phyloP scores from a whole-genome alignment of 768 basidiomycete species.

The Hypholoma fasciculare region DNA sequence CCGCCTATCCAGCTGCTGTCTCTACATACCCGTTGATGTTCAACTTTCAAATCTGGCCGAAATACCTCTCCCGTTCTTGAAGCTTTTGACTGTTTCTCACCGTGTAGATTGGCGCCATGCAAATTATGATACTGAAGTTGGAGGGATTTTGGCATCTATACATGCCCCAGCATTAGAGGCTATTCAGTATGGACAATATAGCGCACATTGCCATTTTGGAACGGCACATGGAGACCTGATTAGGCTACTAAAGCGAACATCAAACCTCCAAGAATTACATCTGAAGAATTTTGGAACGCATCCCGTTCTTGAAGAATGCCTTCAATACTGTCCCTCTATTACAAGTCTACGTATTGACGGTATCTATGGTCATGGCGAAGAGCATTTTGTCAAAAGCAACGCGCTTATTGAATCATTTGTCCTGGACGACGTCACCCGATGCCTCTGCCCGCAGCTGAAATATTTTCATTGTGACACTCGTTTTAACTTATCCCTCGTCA shows the following conservation, averaged over 20 bases:
- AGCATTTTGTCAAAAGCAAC: not conserved
- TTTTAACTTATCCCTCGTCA: too few relatives aligned
- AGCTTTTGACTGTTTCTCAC: too few relatives aligned
- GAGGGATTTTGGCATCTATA: not conserved
- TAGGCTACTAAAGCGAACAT: not conserved
- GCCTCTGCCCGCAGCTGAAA: not conserved
- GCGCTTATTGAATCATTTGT: not conserved
- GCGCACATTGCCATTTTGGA: not conserved
- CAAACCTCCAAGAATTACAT: not conserved
- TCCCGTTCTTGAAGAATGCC: not conserved
- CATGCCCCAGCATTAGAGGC: not conserved
- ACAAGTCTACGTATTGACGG: not conserved
- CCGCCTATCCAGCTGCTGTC: not conserved
- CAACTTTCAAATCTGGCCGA: too few relatives aligned
- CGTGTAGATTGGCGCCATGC: too few relatives aligned
- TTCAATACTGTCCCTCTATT: not conserved
- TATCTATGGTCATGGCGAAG: not conserved
- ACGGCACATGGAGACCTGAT: not conserved
- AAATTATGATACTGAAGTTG: too few relatives aligned
- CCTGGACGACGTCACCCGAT: not conserved
- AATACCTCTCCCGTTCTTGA: too few relatives aligned
- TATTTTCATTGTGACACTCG: not conserved
- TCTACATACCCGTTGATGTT: too few relatives aligned
- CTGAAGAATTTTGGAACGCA: too few relatives aligned
- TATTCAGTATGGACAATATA: not conserved